Percentiles rank a stretch among this genome's conserved stretches.
These are phyloP conservation scores for Aspergillus fructus DNA, from an alignment of 2,329 filamentous ascomycete genomes.

Conservation along the genomic window DNA sequence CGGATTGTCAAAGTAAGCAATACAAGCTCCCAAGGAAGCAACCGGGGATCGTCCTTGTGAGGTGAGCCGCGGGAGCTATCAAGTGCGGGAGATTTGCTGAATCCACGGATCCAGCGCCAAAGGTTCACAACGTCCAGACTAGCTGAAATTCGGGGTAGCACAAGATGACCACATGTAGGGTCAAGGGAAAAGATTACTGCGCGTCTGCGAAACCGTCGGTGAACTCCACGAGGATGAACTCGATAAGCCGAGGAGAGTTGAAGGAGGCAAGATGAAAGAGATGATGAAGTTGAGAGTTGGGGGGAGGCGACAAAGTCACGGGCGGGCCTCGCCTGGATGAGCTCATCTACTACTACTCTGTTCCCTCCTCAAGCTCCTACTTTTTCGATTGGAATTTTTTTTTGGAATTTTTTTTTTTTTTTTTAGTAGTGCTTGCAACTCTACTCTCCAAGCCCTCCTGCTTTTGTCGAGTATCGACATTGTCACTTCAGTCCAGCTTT, in stretches of 20 bases:
- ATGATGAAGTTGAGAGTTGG: background rate
- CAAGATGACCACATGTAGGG: conserved; percentile 8
- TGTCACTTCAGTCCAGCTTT: background rate
- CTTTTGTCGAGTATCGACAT: background rate
- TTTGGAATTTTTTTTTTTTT: background rate
- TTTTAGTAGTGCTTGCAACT: background rate
- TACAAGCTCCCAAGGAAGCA: conserved; percentile 5
- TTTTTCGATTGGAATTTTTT: background rate
- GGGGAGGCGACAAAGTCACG: conserved; percentile 12
- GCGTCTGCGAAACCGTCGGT: background rate
- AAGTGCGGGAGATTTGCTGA: conserved; percentile 35
- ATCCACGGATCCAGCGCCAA: conserved; percentile 33
- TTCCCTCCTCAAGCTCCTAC: background rate
- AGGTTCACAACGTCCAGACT: conserved; percentile 20
- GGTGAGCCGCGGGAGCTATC: conserved; percentile 32
- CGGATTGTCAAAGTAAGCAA: background rate
- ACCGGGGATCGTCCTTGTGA: conserved; percentile 18
- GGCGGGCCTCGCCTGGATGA: conserved; percentile 11
- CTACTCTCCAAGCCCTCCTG: background rate
- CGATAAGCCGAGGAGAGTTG: background rate
- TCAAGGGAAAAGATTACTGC: conserved; percentile 5
- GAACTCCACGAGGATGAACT: background rate
- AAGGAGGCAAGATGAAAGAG: conserved; percentile 7
- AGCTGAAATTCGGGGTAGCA: conserved; percentile 11
- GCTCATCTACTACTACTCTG: conserved; percentile 8